A percentile compares a stretch with the other conserved stretches of the same genome.
These are phyloP conservation scores for Phyllosticta capitalensis DNA, from an alignment of 2,329 filamentous ascomycete genomes.

Conservation along the genomic window DNA sequence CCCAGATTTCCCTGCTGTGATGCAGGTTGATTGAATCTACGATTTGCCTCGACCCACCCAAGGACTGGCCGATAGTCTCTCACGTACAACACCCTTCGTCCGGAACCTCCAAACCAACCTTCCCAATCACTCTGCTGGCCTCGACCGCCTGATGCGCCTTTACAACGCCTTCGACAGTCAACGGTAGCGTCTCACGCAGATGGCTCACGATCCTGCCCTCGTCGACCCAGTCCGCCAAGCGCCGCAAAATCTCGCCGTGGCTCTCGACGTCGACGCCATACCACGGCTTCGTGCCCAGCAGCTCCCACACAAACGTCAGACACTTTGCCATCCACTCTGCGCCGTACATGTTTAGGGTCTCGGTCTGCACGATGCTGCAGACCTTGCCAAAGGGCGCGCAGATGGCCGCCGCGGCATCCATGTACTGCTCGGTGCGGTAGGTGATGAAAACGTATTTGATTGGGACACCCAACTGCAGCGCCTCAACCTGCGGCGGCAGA, in stretches of 20 bases:
- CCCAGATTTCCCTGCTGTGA: too few species aligned
- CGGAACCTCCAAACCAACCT: conserved; percentile 22
- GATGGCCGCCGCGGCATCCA: conserved; percentile 29
- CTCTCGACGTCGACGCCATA: conserved; percentile 31
- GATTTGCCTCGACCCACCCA: background rate
- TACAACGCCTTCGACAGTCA: conserved; percentile 30
- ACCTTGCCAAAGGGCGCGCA: conserved; percentile 37
- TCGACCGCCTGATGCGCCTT: conserved; percentile 33
- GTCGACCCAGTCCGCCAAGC: conserved; percentile 27
- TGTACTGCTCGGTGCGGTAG: conserved; percentile 33
- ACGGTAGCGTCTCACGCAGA: conserved; percentile 26
- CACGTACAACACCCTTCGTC: conserved; percentile 21
- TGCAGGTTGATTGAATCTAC: too few species aligned
- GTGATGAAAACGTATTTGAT: conserved; percentile 37
- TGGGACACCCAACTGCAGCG: conserved; percentile 27
- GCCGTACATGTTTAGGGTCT: conserved; percentile 35
- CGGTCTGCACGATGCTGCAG: conserved; percentile 37
- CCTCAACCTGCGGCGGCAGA: conserved; percentile 29
- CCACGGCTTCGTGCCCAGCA: conserved; percentile 33
- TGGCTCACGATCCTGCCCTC: conserved; percentile 30
- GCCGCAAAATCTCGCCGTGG: conserved; percentile 32
- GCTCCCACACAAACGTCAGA: conserved; percentile 34
- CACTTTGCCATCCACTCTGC: conserved; percentile 39
- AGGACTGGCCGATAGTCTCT: background rate
- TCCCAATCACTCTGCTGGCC: conserved; percentile 28